Percentiles rank a stretch among this genome's conserved stretches.
Evolutionary conservation across 805 yeast genomes (phyloP).

Genomic region (Cyberlindnera misumaiensis): DNA sequence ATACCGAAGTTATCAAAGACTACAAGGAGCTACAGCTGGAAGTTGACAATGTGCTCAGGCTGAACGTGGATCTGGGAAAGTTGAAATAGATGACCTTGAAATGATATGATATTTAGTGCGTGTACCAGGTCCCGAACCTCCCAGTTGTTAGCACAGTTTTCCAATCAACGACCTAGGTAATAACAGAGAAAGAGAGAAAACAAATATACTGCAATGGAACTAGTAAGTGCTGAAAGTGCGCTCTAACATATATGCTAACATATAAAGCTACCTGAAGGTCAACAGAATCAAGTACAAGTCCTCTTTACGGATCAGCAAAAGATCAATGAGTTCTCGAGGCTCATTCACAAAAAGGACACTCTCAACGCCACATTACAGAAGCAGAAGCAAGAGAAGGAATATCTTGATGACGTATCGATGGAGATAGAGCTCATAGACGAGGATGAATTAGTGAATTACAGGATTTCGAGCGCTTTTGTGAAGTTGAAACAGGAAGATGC

Average conservation of each 20-base stretch:
- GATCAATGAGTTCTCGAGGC: conserved; percentile 82
- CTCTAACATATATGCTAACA: too few relatives aligned
- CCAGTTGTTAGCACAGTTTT: too few relatives aligned
- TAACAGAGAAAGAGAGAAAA: not conserved
- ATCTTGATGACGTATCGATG: conserved; percentile 74
- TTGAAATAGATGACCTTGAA: not conserved
- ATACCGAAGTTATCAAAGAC: conserved; percentile 8
- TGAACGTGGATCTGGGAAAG: not conserved
- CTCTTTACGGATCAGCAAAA: conserved; percentile 66
- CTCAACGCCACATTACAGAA: conserved; percentile 41
- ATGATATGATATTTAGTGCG: too few relatives aligned
- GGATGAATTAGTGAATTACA: conserved; percentile 66
- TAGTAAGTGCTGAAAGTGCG: conserved; percentile 4
- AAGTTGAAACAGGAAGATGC: conserved; percentile 61
- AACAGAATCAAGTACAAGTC: conserved; percentile 33
- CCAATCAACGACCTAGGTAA: too few relatives aligned
- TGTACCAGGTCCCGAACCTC: too few relatives aligned
- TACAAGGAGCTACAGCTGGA: conserved; percentile 6
- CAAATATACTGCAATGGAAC: conserved; percentile 7
- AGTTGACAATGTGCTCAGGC: conserved; percentile 2
- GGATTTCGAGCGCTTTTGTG: conserved; percentile 77
- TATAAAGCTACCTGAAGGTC: conserved; percentile 32
- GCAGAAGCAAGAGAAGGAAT: conserved; percentile 69
- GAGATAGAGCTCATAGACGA: conserved; percentile 84
- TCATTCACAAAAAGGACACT: conserved; percentile 64